Percentiles rank a stretch among this genome's conserved stretches.
Evolutionary conservation across 345 rosid genomes (phyloP).

Genomic region (Fremontodendron californicum): DNA sequence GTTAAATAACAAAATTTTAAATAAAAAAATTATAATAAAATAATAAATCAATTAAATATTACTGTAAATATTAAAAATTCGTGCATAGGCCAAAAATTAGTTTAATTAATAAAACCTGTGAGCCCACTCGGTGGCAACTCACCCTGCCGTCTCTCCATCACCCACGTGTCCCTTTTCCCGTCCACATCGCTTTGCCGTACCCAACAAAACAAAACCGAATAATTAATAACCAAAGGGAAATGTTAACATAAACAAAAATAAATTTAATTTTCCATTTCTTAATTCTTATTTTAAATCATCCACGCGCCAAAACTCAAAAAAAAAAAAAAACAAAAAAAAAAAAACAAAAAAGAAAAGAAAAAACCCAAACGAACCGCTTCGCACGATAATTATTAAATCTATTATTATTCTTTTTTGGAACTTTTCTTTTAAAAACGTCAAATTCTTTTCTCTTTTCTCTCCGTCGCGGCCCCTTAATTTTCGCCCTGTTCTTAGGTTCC

Average conservation of each 20-base stretch:
- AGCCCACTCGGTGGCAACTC: background rate
- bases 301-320: background rate
- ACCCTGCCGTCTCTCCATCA: background rate
- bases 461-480: slow-evolving; percentile 6
- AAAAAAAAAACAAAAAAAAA: too few relatives aligned
- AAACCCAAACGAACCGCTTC: background rate
- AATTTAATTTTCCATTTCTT: background rate
- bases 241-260: background rate
- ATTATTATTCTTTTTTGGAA: background rate
- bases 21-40: too few relatives aligned
- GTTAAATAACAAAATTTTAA: too few relatives aligned
- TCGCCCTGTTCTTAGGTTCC: slow-evolving; percentile 29
- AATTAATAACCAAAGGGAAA: background rate
- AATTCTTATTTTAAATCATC: background rate
- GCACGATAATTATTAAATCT: background rate
- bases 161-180: background rate
- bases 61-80: too few relatives aligned
- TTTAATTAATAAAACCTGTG: background rate
- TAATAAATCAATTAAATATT: too few relatives aligned
- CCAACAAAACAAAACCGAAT: background rate
- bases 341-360: too few relatives aligned
- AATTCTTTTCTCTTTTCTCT: background rate
- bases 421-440: background rate
- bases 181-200: background rate
- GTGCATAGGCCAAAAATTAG: too few relatives aligned